phyloP scores from a whole-genome alignment of 2,329 filamentous ascomycete species.

The Cercospora sp. region DNA sequence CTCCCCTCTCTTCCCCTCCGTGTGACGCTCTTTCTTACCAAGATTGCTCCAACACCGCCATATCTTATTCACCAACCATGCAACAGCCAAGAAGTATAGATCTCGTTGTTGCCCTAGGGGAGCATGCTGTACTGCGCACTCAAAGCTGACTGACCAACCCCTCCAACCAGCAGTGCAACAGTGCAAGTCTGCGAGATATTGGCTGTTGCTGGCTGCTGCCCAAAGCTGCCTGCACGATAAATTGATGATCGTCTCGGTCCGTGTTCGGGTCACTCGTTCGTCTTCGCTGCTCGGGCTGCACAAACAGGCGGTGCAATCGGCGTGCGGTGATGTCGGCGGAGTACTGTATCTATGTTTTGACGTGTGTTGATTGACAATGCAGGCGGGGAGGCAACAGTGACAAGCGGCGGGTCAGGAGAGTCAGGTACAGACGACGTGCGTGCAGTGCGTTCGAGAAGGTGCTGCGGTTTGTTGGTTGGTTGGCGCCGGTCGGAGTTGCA shows the following conservation, averaged over 20 bases:
- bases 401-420: background rate
- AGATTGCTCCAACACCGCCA: conserved; percentile 54
- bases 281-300: too few relatives aligned
- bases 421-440: background rate
- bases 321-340: background rate
- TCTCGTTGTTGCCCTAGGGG: background rate
- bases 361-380: background rate
- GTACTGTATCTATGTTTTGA: background rate
- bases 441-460: background rate
- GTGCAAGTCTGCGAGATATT: too few relatives aligned
- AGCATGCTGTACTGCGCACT: background rate
- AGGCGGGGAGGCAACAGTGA: too few relatives aligned
- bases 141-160: background rate
- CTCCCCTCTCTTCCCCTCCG: background rate
- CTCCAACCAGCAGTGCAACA: background rate
- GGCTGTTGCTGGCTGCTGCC: background rate
- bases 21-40: conserved; percentile 17
- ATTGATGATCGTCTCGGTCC: background rate
- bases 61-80: conserved; percentile 19
- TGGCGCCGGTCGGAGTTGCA: background rate
- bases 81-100: background rate
- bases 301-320: background rate
- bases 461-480: background rate
- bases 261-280: background rate
- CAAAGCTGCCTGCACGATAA: background rate